phyloP scores from a whole-genome alignment of 164 flowering plant species.

The Chimonanthus praecox region DNA sequence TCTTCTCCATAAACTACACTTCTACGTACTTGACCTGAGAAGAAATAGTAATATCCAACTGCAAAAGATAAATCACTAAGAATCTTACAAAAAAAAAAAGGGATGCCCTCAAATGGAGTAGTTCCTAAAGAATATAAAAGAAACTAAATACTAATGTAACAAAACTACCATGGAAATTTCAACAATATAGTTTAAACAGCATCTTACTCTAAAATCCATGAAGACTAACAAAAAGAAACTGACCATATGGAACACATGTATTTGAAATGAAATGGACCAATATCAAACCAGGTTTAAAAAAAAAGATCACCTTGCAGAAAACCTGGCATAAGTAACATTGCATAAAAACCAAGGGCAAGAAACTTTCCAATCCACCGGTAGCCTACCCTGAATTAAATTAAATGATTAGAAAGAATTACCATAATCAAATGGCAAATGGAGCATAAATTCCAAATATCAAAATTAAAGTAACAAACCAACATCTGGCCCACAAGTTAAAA shows the following conservation, averaged over 20 bases:
- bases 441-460: not conserved
- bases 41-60: slow-evolving; percentile 86
- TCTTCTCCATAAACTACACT: slow-evolving; percentile 84
- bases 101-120: not conserved
- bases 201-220: not conserved
- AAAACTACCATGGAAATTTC: not conserved
- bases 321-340: slow-evolving; percentile 89
- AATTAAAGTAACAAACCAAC: too few species aligned
- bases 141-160: not conserved
- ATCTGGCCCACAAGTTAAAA: too few species aligned
- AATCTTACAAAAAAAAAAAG: too few species aligned
- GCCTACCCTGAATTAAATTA: slow-evolving; percentile 74
- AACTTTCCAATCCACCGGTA: slow-evolving; percentile 78
- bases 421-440: not conserved
- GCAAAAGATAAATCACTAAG: slow-evolving; percentile 17
- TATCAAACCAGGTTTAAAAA: too few species aligned
- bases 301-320: slow-evolving; percentile 69
- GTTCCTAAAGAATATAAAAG: not conserved
- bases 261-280: too few species aligned
- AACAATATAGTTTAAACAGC: not conserved
- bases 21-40: slow-evolving; percentile 67
- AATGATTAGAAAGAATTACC: slow-evolving; percentile 18
- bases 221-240: too few species aligned
- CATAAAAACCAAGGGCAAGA: slow-evolving; percentile 75
- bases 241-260: too few species aligned